phyloP scores from a whole-genome alignment of 2,329 filamentous ascomycete genomes.

The Trichoderma koningiopsis region DNA sequence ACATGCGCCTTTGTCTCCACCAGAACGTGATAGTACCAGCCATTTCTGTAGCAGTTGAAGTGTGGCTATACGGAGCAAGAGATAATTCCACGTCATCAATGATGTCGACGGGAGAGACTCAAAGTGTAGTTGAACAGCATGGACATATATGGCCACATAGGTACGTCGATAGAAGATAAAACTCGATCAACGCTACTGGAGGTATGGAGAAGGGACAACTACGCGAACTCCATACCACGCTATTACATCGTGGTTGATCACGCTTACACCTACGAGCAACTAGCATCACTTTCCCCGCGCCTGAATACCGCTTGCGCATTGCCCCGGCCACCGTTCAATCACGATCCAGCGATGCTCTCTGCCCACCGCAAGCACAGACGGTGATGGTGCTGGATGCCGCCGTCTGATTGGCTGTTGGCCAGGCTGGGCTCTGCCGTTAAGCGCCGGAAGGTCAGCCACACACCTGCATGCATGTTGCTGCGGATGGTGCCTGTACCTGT shows the following conservation, averaged over 20 bases:
- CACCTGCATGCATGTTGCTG: neutral
- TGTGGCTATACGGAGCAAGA: neutral
- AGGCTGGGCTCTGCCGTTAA: constrained; percentile 13
- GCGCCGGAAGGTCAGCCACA: constrained; percentile 12
- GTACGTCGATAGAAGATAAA: neutral
- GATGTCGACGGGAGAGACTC: neutral
- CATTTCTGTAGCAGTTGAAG: neutral
- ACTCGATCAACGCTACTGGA: neutral
- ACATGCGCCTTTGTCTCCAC: neutral
- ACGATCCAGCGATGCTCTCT: neutral
- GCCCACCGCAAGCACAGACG: neutral
- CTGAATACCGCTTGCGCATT: neutral
- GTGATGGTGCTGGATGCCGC: constrained; percentile 8
- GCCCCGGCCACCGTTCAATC: neutral
- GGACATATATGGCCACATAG: neutral
- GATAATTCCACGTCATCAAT: neutral
- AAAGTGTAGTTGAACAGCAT: neutral
- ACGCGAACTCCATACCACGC: neutral
- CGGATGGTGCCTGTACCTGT: neutral
- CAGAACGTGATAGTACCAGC: neutral
- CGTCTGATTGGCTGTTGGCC: constrained; percentile 12
- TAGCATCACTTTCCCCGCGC: neutral
- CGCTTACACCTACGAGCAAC: neutral
- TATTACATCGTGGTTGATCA: neutral
- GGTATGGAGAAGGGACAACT: neutral